Evolutionary conservation across 2,329 filamentous ascomycete genomes (phyloP), one percentile per base, ranked within the genome.

Genomic region (Ophiostoma fasciatum): DNA sequence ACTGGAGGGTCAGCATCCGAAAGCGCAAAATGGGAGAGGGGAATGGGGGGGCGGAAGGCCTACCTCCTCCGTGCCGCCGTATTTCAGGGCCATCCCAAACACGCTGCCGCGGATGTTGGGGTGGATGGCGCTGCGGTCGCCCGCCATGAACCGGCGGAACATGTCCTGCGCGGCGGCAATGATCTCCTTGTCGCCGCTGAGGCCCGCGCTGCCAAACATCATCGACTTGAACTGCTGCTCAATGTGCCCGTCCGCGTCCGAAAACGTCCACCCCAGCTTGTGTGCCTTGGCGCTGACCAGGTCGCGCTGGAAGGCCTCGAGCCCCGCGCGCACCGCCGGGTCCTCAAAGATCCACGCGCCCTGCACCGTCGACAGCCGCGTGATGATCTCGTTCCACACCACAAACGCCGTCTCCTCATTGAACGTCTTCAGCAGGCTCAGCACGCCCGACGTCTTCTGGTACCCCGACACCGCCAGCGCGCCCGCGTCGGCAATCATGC

Each of bases 221-320:
- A 94, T 71, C 12, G 76, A 77, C 66, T 96, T 96, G 69, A 94
- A 92, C 55, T 94, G 87, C 57, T 94, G 85, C 55, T 87, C 69
- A 46, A 94, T 78, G 53, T 94, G 87, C 33, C 81, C 83, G 49
- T 96, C 88, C 4, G 68, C 69, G 19, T 87, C 80, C 20, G 74
- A 78, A 59, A 96, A 94, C 12, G 73, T 62, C 88, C 88, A 96
- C 40, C 88, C 88, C 30, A 92, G 61, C 52, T 85, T 72, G 55
- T 94, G 87, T 1, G 87, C 79, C 57, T 85, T 88, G 47, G 71
- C 64, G 50, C 76, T 78, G 40, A 82, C 71, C 17, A 96, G 68
- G 10, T 82, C 72, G 44, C 78, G 71, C 54, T 92, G 78, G 67
- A 94, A 94, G 12, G 73, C 68, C 60, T 87, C 82, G 29, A 96